Evolutionary conservation across 2,329 filamentous ascomycete genomes (phyloP), one percentile per base, ranked within the genome.

Genomic region (Ceratocystis harringtonii): DNA sequence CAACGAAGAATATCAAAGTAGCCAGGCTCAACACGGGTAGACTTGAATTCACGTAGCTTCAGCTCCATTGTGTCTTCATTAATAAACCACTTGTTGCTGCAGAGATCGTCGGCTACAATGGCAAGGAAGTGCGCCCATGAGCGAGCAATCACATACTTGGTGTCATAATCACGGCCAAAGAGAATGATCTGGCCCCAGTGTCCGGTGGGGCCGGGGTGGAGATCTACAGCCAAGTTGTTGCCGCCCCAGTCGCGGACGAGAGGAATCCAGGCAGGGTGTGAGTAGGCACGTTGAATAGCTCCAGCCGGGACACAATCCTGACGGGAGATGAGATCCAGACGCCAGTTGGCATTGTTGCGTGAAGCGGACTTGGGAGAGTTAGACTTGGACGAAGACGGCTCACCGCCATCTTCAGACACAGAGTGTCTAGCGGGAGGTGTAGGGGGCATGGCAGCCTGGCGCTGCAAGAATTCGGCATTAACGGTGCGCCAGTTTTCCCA

Each of bases 121-220:
- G 91, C 91, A 22, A 99, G 77, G 73, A 99, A 92, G 8, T 87
- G 83, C 17, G 86, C 84, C 94, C 94, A 99, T 0, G 92, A 97
- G 68, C 89, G 85, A 36, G 94, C 89, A 66, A 99, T 83, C 5
- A 99, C 94, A 73, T 96, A 99, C 78, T 99, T 99, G 76, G 90
- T 96, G 74, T 99, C 94, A 76, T 96, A 99, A 77, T 99, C 94
- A 68, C 94, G 90, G 62, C 94, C 94, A 74, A 95, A 96, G 68
- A 99, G 82, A 71, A 99, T 96, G 69, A 99, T 85, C 74, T 99
- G 94, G 64, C 94, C 94, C 92, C 94, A 99, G 74, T 86, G 88
- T 48, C 94, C 94, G 60, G 84, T 83, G 8, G 92, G 90, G 1
- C 94, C 94, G 25, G 94, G 94, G 5, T 92, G 90, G 67, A 99